A percentile compares a stretch with the other conserved stretches of the same genome.
Evolutionary conservation across 2,329 filamentous ascomycete genomes (phyloP).

Genomic region (Fusarium paranaense): DNA sequence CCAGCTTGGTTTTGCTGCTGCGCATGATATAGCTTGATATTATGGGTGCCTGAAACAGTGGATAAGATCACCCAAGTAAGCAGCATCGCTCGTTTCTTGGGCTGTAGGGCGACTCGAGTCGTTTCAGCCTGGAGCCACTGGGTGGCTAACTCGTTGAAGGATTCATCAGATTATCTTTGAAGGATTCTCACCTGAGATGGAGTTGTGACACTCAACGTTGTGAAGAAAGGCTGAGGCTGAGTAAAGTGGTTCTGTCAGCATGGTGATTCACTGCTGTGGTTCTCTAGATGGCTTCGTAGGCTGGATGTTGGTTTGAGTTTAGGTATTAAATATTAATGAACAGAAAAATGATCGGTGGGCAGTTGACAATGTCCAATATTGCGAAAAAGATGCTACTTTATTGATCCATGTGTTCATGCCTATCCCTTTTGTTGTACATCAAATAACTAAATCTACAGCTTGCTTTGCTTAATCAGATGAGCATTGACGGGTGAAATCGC

Average conservation of each 20-base stretch:
- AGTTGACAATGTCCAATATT: background rate
- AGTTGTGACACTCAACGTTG: background rate
- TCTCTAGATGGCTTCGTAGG: background rate
- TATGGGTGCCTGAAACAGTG: background rate
- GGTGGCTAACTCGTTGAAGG: background rate
- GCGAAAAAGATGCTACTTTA: background rate
- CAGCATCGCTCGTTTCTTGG: background rate
- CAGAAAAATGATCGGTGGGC: background rate
- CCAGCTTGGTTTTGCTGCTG: background rate
- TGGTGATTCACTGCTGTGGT: background rate
- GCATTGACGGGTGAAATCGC: conserved; percentile 42
- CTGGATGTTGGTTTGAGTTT: background rate
- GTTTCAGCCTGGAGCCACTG: background rate
- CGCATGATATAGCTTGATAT: background rate
- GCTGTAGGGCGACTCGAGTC: background rate
- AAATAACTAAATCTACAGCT: conserved; percentile 19
- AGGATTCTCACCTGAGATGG: conserved; percentile 24
- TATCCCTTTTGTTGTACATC: background rate
- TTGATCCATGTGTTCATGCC: background rate
- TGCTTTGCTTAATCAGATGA: conserved; percentile 43
- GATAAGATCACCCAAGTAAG: conserved; percentile 1
- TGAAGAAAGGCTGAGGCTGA: background rate
- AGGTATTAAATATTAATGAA: background rate
- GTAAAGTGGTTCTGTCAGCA: background rate
- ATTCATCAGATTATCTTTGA: background rate